Conservation (phyloP, 2,329 filamentous ascomycete genomes). For the Talaromyces marneffei region DNA sequence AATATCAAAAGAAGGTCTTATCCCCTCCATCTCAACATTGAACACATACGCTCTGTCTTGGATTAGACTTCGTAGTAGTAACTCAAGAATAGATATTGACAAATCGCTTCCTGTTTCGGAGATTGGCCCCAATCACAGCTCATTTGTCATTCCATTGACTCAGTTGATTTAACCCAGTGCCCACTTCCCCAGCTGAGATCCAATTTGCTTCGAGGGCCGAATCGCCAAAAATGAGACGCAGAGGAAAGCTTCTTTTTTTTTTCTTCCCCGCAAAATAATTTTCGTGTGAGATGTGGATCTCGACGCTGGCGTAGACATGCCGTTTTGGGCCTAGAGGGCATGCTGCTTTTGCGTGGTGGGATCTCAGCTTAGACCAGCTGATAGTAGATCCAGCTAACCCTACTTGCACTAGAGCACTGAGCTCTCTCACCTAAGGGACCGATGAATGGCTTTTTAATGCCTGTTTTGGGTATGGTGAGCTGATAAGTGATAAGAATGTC, state of each 20-base stretch:
- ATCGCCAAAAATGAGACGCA: not conserved
- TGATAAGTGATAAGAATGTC: not conserved
- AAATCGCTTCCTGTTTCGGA: slow-evolving; percentile 11
- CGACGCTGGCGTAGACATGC: not conserved
- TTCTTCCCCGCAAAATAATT: slow-evolving; percentile 9
- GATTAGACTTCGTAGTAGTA: not conserved
- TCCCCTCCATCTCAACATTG: not conserved
- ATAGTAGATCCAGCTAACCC: not conserved
- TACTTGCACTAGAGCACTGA: not conserved
- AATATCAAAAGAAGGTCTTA: not conserved
- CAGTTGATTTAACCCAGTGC: not conserved
- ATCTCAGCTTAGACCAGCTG: no score
- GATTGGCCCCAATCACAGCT: slow-evolving; percentile 11
- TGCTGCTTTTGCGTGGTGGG: slow-evolving; percentile 8
- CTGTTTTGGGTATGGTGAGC: not conserved
- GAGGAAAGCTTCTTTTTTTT: not conserved
- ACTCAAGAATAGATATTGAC: not conserved
- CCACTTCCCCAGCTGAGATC: not conserved
- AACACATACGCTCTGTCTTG: not conserved
- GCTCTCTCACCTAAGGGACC: not conserved
- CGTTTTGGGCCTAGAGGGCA: not conserved
- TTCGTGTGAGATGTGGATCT: not conserved
- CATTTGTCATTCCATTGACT: not conserved
- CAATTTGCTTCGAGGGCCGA: not conserved
- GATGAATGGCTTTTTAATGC: not conserved